Percentiles rank a stretch among this genome's conserved stretches.
These are phyloP conservation scores for Pythium scleroteichum DNA, from an alignment of 352 stramenopile species.

Conservation along the genomic window DNA sequence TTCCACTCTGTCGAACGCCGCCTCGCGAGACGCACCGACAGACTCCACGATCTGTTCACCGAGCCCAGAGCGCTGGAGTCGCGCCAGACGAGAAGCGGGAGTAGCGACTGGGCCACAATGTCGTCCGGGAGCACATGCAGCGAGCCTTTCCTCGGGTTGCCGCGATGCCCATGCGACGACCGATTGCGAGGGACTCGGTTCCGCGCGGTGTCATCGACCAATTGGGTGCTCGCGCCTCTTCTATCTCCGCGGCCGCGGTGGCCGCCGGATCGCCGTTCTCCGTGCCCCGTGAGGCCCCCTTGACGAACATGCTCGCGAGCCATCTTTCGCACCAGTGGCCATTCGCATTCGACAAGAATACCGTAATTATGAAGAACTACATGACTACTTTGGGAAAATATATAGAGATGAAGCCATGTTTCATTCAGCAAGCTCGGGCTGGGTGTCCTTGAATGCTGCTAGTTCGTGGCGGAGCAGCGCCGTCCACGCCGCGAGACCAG, in stretches of 20 bases:
- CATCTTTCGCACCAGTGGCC: no score
- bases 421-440: neutral
- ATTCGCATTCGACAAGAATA: neutral
- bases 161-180: no score
- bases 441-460: constrained; percentile 5
- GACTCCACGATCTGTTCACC: constrained; percentile 33
- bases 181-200: no score
- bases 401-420: neutral
- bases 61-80: constrained; percentile 39
- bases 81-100: constrained; percentile 50
- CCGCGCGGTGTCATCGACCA: no score
- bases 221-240: neutral
- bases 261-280: no score
- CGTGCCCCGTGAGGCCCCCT: no score
- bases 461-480: constrained; percentile 26
- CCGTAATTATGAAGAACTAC: neutral
- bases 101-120: constrained; percentile 39
- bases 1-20: constrained; percentile 39
- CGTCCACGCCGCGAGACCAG: constrained; percentile 18
- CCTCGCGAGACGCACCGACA: constrained; percentile 26
- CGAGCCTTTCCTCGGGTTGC: neutral
- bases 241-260: neutral
- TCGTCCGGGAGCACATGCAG: constrained; percentile 38
- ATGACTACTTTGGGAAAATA: neutral
- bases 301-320: no score